Evolutionary conservation across 2,329 filamentous ascomycete genomes (phyloP).

Genomic region (Biscogniauxia marginata): DNA sequence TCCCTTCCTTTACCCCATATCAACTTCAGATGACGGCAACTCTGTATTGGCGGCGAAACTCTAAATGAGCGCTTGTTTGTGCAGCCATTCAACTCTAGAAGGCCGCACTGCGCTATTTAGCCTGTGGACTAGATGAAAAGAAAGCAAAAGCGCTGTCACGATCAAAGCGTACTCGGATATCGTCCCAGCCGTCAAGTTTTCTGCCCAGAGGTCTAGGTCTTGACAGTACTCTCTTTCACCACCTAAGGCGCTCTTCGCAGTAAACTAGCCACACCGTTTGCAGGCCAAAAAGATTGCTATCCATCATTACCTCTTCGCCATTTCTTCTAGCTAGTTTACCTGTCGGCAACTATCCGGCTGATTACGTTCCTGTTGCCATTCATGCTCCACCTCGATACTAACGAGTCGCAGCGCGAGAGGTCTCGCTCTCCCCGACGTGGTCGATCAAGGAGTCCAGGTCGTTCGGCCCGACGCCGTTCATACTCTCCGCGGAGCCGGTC

Average conservation of each 20-base stretch:
- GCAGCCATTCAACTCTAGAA: constrained; percentile 1
- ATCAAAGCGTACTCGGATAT: not conserved
- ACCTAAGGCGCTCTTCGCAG: not conserved
- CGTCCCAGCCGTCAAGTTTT: not conserved
- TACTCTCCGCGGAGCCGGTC: constrained; percentile 79
- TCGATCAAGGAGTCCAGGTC: constrained; percentile 81
- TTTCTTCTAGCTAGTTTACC: constrained; percentile 1
- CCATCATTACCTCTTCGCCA: constrained; percentile 6
- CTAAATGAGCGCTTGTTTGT: constrained; percentile 3
- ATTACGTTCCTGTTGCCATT: constrained; percentile 16
- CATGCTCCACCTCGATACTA: constrained; percentile 28
- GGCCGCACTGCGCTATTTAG: constrained; percentile 15
- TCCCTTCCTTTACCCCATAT: constrained; percentile 1
- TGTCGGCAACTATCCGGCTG: constrained; percentile 6
- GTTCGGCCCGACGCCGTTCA: constrained; percentile 67
- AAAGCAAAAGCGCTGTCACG: not conserved
- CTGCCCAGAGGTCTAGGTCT: not conserved
- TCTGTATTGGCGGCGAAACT: constrained; percentile 14
- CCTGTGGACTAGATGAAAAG: constrained; percentile 14
- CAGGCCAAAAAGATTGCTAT: not conserved
- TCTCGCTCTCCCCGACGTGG: constrained; percentile 74
- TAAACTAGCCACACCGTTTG: not conserved
- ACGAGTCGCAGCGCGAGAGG: constrained; percentile 70
- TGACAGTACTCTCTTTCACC: not conserved
- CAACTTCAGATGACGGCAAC: constrained; percentile 8